Percentiles rank a stretch among this genome's conserved stretches.
Evolutionary conservation across 1,284 basidiomycete species (phyloP).

Genomic region (Sporisorium scitamineum): DNA sequence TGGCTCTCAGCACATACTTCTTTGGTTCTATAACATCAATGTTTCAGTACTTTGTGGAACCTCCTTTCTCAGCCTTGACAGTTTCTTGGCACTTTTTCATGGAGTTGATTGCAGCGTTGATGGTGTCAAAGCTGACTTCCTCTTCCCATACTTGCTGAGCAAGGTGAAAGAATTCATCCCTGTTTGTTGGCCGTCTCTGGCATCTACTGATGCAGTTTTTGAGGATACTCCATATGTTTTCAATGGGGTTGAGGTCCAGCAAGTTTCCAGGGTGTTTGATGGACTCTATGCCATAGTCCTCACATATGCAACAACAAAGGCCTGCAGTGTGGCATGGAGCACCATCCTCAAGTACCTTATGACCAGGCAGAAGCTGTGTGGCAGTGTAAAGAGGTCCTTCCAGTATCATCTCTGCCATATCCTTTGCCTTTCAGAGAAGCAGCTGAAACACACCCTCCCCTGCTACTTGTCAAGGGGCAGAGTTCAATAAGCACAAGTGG

Average conservation of each 20-base stretch:
- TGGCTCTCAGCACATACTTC: too few relatives aligned
- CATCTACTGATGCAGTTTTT: neutral
- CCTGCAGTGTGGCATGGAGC: neutral
- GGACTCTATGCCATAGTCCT: neutral
- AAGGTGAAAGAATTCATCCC: neutral
- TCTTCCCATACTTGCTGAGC: neutral
- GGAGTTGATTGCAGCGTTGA: neutral
- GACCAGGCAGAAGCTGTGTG: neutral
- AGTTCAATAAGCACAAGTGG: neutral
- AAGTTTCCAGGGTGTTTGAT: neutral
- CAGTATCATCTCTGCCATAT: neutral
- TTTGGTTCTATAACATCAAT: too few relatives aligned
- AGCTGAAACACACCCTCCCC: neutral
- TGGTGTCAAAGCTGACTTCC: neutral
- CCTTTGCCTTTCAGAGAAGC: neutral
- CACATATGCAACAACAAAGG: neutral
- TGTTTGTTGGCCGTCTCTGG: neutral
- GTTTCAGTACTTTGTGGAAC: neutral
- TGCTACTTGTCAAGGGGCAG: neutral
- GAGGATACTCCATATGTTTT: neutral
- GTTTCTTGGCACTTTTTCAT: neutral
- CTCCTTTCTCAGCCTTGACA: neutral
- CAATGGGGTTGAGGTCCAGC: neutral
- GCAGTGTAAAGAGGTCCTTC: neutral
- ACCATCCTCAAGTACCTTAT: neutral